These are phyloP conservation scores for Akanthomyces dipterigenus DNA, from an alignment of 2,329 filamentous ascomycete genomes.

Conservation along the genomic window DNA sequence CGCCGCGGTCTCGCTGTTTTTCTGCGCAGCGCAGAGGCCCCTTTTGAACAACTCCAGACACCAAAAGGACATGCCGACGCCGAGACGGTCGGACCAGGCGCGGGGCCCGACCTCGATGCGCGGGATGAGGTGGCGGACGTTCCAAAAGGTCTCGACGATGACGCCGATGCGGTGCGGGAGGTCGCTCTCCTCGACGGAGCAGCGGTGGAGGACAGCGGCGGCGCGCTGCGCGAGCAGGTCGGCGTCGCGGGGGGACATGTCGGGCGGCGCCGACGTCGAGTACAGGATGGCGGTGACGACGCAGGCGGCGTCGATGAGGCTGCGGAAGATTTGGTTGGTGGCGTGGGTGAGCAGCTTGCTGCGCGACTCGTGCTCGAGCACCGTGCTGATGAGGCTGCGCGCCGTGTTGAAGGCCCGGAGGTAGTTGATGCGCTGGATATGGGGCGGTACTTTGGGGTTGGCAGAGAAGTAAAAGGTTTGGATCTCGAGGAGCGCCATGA, in stretches of 20 bases:
- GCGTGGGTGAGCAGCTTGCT: constrained; percentile 37
- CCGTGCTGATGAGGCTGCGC: constrained; percentile 36
- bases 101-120: constrained; percentile 33
- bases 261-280: constrained; percentile 31
- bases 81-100: constrained; percentile 39
- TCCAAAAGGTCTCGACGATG: constrained; percentile 45
- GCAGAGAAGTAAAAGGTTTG: constrained; percentile 47
- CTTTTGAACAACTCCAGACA: constrained; percentile 42
- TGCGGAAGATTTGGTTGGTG: constrained; percentile 43
- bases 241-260: constrained; percentile 25
- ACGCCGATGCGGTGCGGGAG: constrained; percentile 37
- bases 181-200: constrained; percentile 43
- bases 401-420: constrained; percentile 43
- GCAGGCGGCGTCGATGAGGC: constrained; percentile 38
- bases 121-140: constrained; percentile 30
- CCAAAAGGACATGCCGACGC: constrained; percentile 43
- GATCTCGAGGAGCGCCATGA: constrained; percentile 45
- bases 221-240: constrained; percentile 24
- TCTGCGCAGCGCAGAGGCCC: constrained; percentile 32
- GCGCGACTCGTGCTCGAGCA: constrained; percentile 36
- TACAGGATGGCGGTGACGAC: constrained; percentile 40
- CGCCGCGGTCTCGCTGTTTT: constrained; percentile 21
- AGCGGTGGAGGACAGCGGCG: constrained; percentile 32
- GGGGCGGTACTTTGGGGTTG: constrained; percentile 30
- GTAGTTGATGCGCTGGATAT: constrained; percentile 36